Evolutionary conservation across 768 basidiomycete species (phyloP).

Genomic region (Phaeotremella fagi): DNA sequence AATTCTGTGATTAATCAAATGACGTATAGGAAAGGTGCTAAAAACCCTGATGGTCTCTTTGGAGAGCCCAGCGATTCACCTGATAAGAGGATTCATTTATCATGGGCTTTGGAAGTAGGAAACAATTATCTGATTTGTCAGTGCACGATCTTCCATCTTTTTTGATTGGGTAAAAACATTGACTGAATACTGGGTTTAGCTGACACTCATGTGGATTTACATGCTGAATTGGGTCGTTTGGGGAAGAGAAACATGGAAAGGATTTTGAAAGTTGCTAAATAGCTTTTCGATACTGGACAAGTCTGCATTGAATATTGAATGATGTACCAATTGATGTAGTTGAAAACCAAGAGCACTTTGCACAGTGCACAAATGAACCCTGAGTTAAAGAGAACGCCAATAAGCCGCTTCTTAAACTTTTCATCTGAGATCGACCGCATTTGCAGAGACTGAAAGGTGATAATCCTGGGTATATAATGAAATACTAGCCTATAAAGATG

Average conservation of each 20-base stretch:
- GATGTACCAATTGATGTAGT: too few relatives aligned
- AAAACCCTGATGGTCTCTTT: background rate
- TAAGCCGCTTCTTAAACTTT: too few relatives aligned
- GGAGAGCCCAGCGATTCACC: background rate
- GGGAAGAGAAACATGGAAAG: conserved; percentile 1
- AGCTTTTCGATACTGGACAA: too few relatives aligned
- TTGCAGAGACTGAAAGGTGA: too few relatives aligned
- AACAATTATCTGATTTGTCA: conserved; percentile 1
- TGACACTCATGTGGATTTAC: conserved; percentile 1
- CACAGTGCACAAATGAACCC: too few relatives aligned
- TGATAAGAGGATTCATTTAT: background rate
- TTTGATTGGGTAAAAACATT: background rate
- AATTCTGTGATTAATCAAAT: background rate
- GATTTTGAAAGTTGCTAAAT: conserved; percentile 3
- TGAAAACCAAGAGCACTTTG: too few relatives aligned
- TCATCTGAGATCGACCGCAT: too few relatives aligned
- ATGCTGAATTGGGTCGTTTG: background rate
- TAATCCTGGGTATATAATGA: too few relatives aligned
- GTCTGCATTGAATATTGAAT: too few relatives aligned
- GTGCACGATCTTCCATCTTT: too few relatives aligned
- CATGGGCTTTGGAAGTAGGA: background rate
- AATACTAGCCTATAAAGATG: too few relatives aligned
- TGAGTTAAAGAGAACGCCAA: too few relatives aligned
- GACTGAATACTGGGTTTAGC: background rate
- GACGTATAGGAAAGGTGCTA: background rate